Conservation (phyloP, 805 yeast species). For the Groenewaldozyma salmanticensis region DNA sequence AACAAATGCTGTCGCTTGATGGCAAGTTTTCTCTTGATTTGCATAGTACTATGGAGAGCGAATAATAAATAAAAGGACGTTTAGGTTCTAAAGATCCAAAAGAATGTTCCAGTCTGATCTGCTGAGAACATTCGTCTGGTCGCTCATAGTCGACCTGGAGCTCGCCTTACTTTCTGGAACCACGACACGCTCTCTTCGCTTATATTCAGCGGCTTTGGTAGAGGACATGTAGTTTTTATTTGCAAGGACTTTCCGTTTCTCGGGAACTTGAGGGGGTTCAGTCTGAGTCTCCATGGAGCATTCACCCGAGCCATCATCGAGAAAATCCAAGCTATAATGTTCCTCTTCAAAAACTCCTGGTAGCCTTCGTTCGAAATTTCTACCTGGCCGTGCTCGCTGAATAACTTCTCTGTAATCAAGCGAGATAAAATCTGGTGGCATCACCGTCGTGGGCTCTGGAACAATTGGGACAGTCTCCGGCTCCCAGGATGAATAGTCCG, state of each 20-base stretch:
- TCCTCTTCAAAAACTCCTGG: no score
- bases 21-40: no score
- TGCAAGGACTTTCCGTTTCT: background rate
- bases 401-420: background rate
- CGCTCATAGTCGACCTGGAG: no score
- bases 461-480: background rate
- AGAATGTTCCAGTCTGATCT: background rate
- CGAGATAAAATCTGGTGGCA: background rate
- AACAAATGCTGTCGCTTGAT: no score
- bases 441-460: background rate
- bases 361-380: no score
- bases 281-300: background rate
- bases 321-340: background rate
- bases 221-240: conserved; percentile 11
- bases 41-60: no score
- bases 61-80: no score
- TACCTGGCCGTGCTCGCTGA: background rate
- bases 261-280: background rate
- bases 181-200: conserved; percentile 4
- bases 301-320: background rate
- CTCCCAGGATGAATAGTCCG: background rate
- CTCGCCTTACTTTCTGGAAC: no score
- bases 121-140: background rate
- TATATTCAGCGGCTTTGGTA: conserved; percentile 15
- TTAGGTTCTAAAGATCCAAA: conserved; percentile 2